Evolutionary conservation across 257 asterid species (phyloP), one percentile per base, ranked within the genome.

Genomic region (Ocimum tenuiflorum): DNA sequence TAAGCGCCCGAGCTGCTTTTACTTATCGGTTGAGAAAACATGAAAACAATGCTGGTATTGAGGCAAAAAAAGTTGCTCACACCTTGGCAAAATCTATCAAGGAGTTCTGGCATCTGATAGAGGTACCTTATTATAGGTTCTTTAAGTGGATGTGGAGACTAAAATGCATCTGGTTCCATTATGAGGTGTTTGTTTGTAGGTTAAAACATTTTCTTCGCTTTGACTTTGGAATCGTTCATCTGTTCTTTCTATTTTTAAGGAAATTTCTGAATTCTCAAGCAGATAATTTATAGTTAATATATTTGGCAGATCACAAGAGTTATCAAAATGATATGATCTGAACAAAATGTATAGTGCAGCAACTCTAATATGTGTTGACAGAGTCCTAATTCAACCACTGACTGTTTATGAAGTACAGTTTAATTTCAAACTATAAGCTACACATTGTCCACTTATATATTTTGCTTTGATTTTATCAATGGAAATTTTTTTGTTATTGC

Each of bases 101-200:
- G 83, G 89, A 82, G 69, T 94, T 91, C 83, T 94, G 99, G 97
- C 84, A 71, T 60, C 83, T 83, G 29, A 82, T 81, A 41, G 86
- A 85, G 95, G 96, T 86, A 79, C 27, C 33, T 23, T 38, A 24
- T 36, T 10, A 19, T 13, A 35, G 45, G 31, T 47, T 17, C 38
- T 43, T 63, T 56, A n/a, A 27, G 60, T 58, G 38, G 48, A 45
- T 74, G 51, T 41, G 3, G 36, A 31, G 36, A 31, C 36, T 31
- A 31, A 27, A 60, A 31, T 20, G 47, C 46, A 19, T 55, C 60
- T 69, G 43, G 8, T 41, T 33, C 66, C 65, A 50, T 38, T 23
- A 36, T 53, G 33, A 29, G 67, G 45, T 64, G 47, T 33, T 62
- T 14, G 20, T 47, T 35, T 38, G 42, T 71, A 31, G 56, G 49